Evolutionary conservation across 2,329 filamentous ascomycete species (phyloP), one percentile per base, ranked within the genome.

Genomic region (Colletotrichum sp.): DNA sequence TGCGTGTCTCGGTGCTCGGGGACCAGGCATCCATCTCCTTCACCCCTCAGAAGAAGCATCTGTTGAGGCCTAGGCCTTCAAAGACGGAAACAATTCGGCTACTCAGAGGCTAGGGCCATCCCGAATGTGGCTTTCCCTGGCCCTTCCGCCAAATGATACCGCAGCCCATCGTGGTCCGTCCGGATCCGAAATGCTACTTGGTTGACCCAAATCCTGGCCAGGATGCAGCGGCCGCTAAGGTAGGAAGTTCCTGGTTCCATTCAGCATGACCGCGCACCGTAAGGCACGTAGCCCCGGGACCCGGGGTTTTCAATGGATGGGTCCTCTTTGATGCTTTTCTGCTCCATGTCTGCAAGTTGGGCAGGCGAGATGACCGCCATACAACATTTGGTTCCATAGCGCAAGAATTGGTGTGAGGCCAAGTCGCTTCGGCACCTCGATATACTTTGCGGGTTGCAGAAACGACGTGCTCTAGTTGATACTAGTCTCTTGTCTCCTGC

Each of bases 221-320:
- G 57, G 28, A 57, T 72, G 63, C 72, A 71, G 72, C 72, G 72
- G 72, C 69, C 62, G 73, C 73, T 75, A 75, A 75, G 57, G 69
- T 75, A 44, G 55, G 69, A 68, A 49, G 55, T 36, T 62, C 52
- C 69, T 72, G 73, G 63, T 30, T 26, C 63, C 69, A 21, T 72
- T 68, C 26, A n/a, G 57, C 69, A 68, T 34, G 52, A n/a, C 39
- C 49, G 24, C 72, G 34, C 60, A 68, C 59, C 59, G 59, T 24
- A 63, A 36, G 28, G 63, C 44, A 70, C 62, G 49, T 28, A 68
- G 55, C 55, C 39, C 63, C 69, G 26, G 69, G 32, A 34, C 57
- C 55, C 55, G 44, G 55, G 69, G 57, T 55, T 34, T 30, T 63
- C n/a, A 18, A 63, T 1, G n/a, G 32, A 71, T 52, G 39, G 55